Base-by-base conservation (phyloP, 768 basidiomycete genomes). In the Pulveroboletus ravenelii region DNA sequence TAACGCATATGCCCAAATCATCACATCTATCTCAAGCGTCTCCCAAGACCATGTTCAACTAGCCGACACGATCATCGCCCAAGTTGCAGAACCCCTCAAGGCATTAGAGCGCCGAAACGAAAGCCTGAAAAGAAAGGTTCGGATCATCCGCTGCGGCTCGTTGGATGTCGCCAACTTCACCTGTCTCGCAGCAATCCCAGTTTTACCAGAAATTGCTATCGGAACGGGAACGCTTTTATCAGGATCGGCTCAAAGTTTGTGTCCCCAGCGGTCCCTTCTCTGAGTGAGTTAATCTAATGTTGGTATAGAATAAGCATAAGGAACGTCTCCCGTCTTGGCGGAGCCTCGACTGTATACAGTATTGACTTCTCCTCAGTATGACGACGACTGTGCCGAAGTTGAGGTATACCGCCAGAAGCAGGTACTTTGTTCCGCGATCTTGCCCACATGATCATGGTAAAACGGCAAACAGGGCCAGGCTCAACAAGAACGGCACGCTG, bases 321-420 rank as follows among this genome's bases (percentile, higher is more conserved):
- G 70, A 55, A 51, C 25, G 57, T 56, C 20, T 27, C 40, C 40
- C 39, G 32, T 46, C 15, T 49, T 47, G 45, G 34, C 18, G 25
- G 27, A 18, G 0, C 31, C 32, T 43, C 25, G 25, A 8, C 32
- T 30, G 29, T 53, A 42, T 40, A 10, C 34, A 25, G 30, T 56
- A 45, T 41, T 61, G 43, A 58, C 47, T 18, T 47, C 54, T 17
- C 38, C 41, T 39, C 54, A 92, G 89, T 92, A 92, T 60, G 85
- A 91, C 57, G 84, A 82, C 27, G 82, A 89, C 57, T 92, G 90
- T 63, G 61, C 62, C 14, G 88, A 90, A 64, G 79, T 87, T 18
- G 87, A 88, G 59, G 65, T 74, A 18, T 78, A 81, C 59, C 82
- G 86, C 43, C 87, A 89, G 73, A 92, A 90, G 68, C 89, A 91